Conservation (phyloP, 140 eudicot species). For the Oenanthe javanica region DNA sequence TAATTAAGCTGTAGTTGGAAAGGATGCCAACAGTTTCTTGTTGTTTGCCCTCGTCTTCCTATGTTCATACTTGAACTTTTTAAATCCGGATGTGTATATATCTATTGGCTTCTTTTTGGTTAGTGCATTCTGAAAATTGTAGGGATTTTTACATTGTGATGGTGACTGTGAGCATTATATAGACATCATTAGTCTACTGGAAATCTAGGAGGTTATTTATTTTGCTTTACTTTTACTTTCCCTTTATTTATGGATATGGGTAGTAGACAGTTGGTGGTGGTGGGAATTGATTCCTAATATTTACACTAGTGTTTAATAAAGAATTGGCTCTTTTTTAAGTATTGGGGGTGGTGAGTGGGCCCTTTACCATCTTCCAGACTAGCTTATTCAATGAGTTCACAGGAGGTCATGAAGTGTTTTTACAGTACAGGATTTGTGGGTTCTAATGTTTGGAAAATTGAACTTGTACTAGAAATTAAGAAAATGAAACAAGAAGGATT, state of each 20-base stretch:
- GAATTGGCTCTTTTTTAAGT: conserved; percentile 1
- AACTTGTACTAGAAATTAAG: neutral
- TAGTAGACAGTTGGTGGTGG: conserved; percentile 6
- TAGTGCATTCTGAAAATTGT: neutral
- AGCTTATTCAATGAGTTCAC: conserved; percentile 3
- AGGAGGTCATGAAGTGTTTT: conserved; percentile 1
- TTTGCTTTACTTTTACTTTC: conserved; percentile 9
- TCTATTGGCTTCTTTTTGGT: neutral
- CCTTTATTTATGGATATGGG: conserved; percentile 1
- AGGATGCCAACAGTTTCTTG: conserved; percentile 9
- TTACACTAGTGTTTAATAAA: neutral
- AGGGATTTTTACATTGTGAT: neutral
- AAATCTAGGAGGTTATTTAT: neutral
- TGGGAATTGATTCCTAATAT: conserved; percentile 4
- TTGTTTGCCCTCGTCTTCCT: neutral
- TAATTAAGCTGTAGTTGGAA: conserved; percentile 15
- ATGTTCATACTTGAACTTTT: neutral
- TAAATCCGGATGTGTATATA: neutral
- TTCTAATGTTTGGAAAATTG: neutral
- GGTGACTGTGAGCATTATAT: neutral
- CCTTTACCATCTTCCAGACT: neutral
- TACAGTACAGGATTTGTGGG: neutral
- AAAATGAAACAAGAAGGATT: neutral
- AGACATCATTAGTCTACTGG: neutral
- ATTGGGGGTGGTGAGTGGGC: conserved; percentile 5